Evolutionary conservation across 768 basidiomycete genomes (phyloP).

Genomic region (Leucogyrophana mollusca): DNA sequence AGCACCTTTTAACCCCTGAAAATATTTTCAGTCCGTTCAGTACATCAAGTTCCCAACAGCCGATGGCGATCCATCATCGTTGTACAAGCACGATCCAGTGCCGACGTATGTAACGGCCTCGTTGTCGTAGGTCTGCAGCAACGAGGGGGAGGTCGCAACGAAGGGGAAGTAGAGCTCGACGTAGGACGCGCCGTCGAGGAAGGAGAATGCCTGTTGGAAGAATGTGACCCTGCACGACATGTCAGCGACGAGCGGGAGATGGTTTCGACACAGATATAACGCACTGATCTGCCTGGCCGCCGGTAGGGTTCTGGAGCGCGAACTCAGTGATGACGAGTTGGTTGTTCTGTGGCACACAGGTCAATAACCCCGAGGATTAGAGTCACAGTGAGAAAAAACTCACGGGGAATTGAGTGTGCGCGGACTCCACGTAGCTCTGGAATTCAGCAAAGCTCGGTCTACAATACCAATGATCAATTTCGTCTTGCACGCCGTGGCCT

Average conservation of each 20-base stretch:
- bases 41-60: conserved; percentile 23
- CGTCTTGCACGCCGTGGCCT: no score
- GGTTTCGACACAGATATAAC: no score
- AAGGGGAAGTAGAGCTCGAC: conserved; percentile 37
- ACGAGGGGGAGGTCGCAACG: conserved; percentile 28
- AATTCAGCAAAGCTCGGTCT: conserved; percentile 27
- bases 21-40: no score
- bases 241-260: no score
- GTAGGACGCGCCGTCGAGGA: conserved; percentile 31
- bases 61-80: conserved; percentile 25
- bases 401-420: conserved; percentile 27
- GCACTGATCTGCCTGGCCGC: conserved; percentile 28
- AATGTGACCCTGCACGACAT: conserved; percentile 32
- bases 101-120: conserved; percentile 15
- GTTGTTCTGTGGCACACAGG: conserved; percentile 11
- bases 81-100: conserved; percentile 32
- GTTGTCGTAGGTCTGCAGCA: conserved; percentile 20
- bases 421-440: conserved; percentile 23
- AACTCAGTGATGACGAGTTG: conserved; percentile 31
- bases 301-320: conserved; percentile 29
- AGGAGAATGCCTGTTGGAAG: conserved; percentile 31
- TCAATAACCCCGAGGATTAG: no score
- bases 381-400: background rate
- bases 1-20: no score
- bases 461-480: no score